Conservation (phyloP, 2,329 filamentous ascomycete genomes). For the Sporothrix variecibatus region DNA sequence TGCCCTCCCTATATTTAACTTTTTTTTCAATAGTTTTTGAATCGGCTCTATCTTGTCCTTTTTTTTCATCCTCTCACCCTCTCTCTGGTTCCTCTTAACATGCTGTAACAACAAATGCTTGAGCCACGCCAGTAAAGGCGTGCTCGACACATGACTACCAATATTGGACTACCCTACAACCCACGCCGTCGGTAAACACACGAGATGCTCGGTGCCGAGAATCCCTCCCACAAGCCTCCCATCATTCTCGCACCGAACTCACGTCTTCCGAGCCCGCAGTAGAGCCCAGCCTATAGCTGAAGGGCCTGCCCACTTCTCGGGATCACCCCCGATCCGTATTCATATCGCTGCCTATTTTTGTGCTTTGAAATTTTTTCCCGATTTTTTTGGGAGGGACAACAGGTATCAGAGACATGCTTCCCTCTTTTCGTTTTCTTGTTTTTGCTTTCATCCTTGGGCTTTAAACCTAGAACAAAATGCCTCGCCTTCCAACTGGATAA, state of each 20-base stretch:
- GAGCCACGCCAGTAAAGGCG: neutral
- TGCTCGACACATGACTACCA: neutral
- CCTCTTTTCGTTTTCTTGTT: neutral
- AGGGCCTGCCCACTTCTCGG: neutral
- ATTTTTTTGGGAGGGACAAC: constrained; percentile 13
- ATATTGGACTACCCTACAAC: neutral
- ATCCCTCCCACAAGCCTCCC: constrained; percentile 21
- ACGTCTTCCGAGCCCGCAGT: neutral
- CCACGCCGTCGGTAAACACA: neutral
- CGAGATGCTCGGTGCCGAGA: neutral
- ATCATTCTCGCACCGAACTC: constrained; percentile 15
- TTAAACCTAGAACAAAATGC: neutral
- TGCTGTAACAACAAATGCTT: neutral
- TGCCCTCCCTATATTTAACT: neutral
- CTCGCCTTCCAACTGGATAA: neutral
- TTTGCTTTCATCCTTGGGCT: neutral
- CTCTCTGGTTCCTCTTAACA: neutral
- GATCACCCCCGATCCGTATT: neutral
- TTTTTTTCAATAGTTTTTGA: neutral
- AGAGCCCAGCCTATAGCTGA: neutral
- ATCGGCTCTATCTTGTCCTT: neutral
- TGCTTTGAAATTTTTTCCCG: neutral
- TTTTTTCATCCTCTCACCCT: neutral
- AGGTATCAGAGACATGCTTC: neutral
- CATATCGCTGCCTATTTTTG: constrained; percentile 1